phyloP scores from a whole-genome alignment of 768 basidiomycete genomes.

The Kwoniella pini region DNA sequence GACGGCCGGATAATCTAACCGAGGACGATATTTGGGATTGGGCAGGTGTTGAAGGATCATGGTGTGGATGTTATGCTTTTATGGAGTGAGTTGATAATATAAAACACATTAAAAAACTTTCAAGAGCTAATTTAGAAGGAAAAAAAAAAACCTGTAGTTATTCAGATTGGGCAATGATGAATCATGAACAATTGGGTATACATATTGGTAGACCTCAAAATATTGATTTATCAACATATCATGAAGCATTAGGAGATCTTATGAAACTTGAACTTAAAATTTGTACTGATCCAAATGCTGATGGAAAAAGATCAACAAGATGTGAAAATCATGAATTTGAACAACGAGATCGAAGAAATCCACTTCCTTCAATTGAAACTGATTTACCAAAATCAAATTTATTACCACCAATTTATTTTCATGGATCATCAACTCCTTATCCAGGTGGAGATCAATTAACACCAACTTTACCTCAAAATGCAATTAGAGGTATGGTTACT shows the following conservation, averaged over 20 bases:
- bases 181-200: constrained; percentile 31
- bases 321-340: neutral
- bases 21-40: constrained; percentile 45
- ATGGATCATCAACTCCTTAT: constrained; percentile 31
- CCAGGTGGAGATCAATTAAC: constrained; percentile 17
- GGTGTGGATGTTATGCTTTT: constrained; percentile 54
- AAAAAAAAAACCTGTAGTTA: too few relatives aligned
- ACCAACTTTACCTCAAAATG: constrained; percentile 18
- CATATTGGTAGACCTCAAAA: constrained; percentile 12
- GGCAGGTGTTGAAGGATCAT: constrained; percentile 46
- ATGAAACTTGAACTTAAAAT: constrained; percentile 37
- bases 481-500: constrained; percentile 39
- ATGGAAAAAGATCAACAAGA: neutral
- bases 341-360: neutral
- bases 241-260: constrained; percentile 47
- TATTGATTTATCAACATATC: constrained; percentile 38
- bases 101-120: too few relatives aligned
- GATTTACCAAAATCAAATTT: constrained; percentile 32
- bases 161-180: constrained; percentile 43
- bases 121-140: too few relatives aligned
- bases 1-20: constrained; percentile 24
- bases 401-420: constrained; percentile 44
- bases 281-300: constrained; percentile 12
- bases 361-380: constrained; percentile 25
- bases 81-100: constrained; percentile 37